Conservation (phyloP, 2,329 filamentous ascomycete genomes). For the Fonsecaea erecta region DNA sequence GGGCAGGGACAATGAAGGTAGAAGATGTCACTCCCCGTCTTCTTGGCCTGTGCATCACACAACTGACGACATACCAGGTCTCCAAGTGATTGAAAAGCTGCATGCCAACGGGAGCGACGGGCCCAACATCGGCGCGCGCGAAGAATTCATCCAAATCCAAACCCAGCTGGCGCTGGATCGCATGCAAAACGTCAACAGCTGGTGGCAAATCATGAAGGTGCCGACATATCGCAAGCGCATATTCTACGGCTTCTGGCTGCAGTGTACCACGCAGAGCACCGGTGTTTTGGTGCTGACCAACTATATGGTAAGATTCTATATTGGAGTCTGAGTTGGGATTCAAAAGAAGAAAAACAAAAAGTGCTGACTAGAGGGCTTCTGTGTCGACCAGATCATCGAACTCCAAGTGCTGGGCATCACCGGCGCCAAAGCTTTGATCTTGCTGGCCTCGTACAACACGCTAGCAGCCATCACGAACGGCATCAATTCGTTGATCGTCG, state of each 20-base stretch:
- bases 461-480: too few species aligned
- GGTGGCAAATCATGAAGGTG: background rate
- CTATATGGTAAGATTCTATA: constrained; percentile 41
- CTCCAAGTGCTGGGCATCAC: too few species aligned
- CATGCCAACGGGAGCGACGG: background rate
- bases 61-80: background rate
- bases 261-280: constrained; percentile 11
- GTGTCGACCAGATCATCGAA: too few species aligned
- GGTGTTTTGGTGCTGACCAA: constrained; percentile 48
- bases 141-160: background rate
- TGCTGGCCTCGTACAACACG: too few species aligned
- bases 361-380: too few species aligned
- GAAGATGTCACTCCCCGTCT: too few species aligned
- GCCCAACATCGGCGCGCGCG: background rate
- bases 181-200: background rate
- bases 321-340: too few species aligned
- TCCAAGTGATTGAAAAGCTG: background rate
- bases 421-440: too few species aligned
- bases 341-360: too few species aligned
- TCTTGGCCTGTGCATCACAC: background rate
- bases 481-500: too few species aligned
- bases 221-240: constrained; percentile 3
- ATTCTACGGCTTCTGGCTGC: constrained; percentile 13
- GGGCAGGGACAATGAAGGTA: background rate
- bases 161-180: background rate